Base-by-base conservation (phyloP, 148 eudicot genomes). In the Persicaria tinctoria region DNA sequence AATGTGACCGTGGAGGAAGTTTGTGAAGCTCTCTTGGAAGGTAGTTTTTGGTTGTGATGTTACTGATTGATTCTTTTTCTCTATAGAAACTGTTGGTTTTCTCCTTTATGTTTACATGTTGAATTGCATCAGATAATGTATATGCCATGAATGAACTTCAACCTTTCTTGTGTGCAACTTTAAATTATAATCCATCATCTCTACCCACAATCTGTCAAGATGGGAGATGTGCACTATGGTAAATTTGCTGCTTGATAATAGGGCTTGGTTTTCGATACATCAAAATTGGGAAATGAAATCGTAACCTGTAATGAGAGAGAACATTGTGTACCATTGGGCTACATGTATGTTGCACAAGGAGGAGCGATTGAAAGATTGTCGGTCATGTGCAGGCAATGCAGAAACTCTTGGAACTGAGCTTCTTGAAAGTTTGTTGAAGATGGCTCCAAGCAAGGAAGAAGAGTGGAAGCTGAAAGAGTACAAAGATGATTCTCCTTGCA, bases 401-500 rank as follows among this genome's bases (percentile, higher is more conserved):
- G 97, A 92, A 70, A 82, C 87, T 49, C 96, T 95, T 48, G 92
- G 96, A 56, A 80, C 97, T 69, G 99, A 95, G 76, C 91, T 92
- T 73, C 91, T 95, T 74, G 99, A 95, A 81, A 86, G 92, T 85
- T 84, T 95, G 74, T 78, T 86, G 73, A 95, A 92, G 81, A 92
- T 92, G 99, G 97, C 97, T 59, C 99, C 99, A 7, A 85, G 92
- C 3, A 92, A 92, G 78, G 96, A 95, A 80, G 99, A 92, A 83
- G 97, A 92, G 76, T 79, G 93, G 72, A 95, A 88, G 73, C 85
- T 95, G 18, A 92, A 88, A 81, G 97, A 90, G 54, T 87, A 90
- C 79, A 84, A 89, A 81, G 97, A 89, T 78, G 94, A 87, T 84
- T 92, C 94, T 9, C 97, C 97, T 7, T 76, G 82, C 80, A 95